phyloP scores from a whole-genome alignment of 2,329 filamentous ascomycete species.

The Capronia epimyces region DNA sequence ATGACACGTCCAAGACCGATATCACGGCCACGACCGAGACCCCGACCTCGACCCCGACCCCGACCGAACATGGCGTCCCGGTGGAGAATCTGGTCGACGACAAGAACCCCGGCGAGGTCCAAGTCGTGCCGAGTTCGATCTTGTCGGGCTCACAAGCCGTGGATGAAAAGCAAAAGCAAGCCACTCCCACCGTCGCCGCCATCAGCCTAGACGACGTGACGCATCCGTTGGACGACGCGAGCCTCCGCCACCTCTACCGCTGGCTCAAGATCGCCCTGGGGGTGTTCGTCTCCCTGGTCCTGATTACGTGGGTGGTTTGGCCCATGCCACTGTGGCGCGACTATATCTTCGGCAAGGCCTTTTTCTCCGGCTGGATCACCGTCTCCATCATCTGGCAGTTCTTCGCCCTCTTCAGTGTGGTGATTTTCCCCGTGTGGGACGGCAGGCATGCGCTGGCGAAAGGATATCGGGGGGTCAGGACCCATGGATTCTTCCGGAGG shows the following conservation, averaged over 20 bases:
- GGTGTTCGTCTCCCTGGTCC: conserved; percentile 27
- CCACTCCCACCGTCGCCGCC: too few relatives aligned
- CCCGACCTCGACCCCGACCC: too few relatives aligned
- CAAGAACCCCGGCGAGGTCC: too few relatives aligned
- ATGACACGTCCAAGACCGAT: background rate
- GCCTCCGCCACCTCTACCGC: conserved; percentile 23
- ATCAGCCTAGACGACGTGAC: conserved; percentile 21
- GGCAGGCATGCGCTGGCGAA: conserved; percentile 12
- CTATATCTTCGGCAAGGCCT: conserved; percentile 25
- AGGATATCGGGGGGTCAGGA: background rate
- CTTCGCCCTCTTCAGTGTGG: conserved; percentile 20
- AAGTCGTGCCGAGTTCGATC: too few relatives aligned
- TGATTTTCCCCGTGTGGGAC: conserved; percentile 24
- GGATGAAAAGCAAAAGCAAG: too few relatives aligned
- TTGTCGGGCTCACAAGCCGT: too few relatives aligned
- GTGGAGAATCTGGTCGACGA: too few relatives aligned
- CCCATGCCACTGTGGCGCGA: conserved; percentile 26
- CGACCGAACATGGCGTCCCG: too few relatives aligned
- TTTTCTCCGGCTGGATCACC: conserved; percentile 25
- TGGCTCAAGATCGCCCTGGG: conserved; percentile 26
- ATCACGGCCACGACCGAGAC: too few relatives aligned
- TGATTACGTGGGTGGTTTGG: conserved; percentile 27
- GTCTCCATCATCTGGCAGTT: conserved; percentile 27
- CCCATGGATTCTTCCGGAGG: too few relatives aligned
- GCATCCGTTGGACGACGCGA: conserved; percentile 24